phyloP scores from a whole-genome alignment of 2,329 filamentous ascomycete species.

The Drechslerella coelobrocha region DNA sequence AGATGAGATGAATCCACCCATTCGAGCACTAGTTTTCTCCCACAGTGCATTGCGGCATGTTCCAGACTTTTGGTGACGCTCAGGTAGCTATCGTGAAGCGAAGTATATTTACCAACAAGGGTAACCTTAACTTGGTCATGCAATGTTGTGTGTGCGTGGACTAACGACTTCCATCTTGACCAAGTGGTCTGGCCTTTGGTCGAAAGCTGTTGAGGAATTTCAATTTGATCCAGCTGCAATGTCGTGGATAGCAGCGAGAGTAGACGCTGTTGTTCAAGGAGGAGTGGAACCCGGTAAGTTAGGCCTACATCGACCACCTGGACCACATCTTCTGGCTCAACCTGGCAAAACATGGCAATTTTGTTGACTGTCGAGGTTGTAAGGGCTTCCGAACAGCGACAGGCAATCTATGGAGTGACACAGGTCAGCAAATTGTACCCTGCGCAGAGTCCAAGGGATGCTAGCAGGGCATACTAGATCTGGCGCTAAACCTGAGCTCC shows the following conservation, averaged over 20 bases:
- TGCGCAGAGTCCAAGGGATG: neutral
- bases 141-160: slow-evolving; percentile 70
- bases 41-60: slow-evolving; percentile 87
- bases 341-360: slow-evolving; percentile 87
- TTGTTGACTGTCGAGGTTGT: slow-evolving; percentile 79
- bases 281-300: slow-evolving; percentile 93
- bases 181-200: slow-evolving; percentile 74
- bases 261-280: slow-evolving; percentile 82
- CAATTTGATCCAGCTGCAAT: slow-evolving; percentile 69
- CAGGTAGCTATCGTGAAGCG: slow-evolving; percentile 84
- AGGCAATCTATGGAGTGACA: slow-evolving; percentile 72
- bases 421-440: neutral
- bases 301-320: slow-evolving; percentile 86
- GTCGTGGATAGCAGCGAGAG: slow-evolving; percentile 70
- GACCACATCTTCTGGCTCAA: slow-evolving; percentile 82
- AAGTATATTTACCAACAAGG: slow-evolving; percentile 90
- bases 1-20: slow-evolving; percentile 87
- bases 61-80: slow-evolving; percentile 85
- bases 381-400: slow-evolving; percentile 81
- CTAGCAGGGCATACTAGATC: slow-evolving; percentile 52
- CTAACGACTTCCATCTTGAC: slow-evolving; percentile 77
- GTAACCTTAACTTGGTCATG: slow-evolving; percentile 78
- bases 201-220: slow-evolving; percentile 64
- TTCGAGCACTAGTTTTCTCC: slow-evolving; percentile 76
- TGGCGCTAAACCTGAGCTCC: slow-evolving; percentile 71